Percentiles rank a stretch among this genome's conserved stretches.
phyloP scores from a whole-genome alignment of 2,329 filamentous ascomycete species.

The Beauveria scarabaeidicola region DNA sequence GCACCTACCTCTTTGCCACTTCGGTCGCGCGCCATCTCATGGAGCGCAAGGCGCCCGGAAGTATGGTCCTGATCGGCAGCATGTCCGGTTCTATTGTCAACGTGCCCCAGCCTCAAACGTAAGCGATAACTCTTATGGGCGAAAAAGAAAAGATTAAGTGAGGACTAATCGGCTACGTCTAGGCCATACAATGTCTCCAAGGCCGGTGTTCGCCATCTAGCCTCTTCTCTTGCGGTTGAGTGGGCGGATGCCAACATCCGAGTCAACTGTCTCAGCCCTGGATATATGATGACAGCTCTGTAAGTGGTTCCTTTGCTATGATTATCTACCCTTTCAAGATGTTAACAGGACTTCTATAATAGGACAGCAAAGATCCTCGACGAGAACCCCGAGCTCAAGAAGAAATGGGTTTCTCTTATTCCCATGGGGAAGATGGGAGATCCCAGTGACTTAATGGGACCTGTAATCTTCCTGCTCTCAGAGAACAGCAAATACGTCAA shows the following conservation, averaged over 20 bases:
- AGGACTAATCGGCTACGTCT: constrained; percentile 12
- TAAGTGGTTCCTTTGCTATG: constrained; percentile 37
- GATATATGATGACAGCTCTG: constrained; percentile 94
- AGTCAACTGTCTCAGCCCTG: constrained; percentile 91
- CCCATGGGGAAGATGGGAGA: constrained; percentile 90
- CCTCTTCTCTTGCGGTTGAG: constrained; percentile 81
- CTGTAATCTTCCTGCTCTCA: constrained; percentile 77
- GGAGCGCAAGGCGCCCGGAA: constrained; percentile 67
- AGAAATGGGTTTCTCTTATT: constrained; percentile 86
- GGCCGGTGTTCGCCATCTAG: constrained; percentile 82
- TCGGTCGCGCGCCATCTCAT: constrained; percentile 83
- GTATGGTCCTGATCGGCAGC: constrained; percentile 90
- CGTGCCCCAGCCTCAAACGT: constrained; percentile 84
- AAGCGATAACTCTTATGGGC: constrained; percentile 19
- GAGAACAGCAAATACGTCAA: constrained; percentile 67
- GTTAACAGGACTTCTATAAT: constrained; percentile 1
- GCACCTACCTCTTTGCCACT: constrained; percentile 82
- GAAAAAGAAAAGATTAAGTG: not conserved
- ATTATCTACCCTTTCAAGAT: not conserved
- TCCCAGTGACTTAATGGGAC: constrained; percentile 87
- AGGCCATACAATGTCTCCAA: constrained; percentile 88
- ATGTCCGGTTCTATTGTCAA: constrained; percentile 95
- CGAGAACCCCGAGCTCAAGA: constrained; percentile 81
- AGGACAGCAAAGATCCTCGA: constrained; percentile 91
- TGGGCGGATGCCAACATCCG: constrained; percentile 84